Percentiles rank a stretch among this genome's conserved stretches.
phyloP scores from a whole-genome alignment of 495 filamentous ascomycete genomes.

The Pyrenula massariospora region DNA sequence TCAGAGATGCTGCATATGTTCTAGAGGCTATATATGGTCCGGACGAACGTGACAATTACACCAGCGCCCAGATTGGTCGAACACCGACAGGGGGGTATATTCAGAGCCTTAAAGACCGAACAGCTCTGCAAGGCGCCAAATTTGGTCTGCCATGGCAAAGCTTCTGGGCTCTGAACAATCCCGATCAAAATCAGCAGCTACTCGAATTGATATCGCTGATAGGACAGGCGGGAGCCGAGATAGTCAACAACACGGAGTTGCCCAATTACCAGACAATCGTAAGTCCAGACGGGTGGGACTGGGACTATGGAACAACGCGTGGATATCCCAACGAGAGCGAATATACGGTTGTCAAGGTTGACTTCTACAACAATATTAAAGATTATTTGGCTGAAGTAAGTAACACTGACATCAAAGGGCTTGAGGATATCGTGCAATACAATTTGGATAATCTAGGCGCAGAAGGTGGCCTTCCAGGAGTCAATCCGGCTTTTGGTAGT shows the following conservation, averaged over 20 bases:
- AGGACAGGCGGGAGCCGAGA: constrained; percentile 46
- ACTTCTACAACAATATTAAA: constrained; percentile 66
- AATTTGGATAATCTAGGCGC: constrained; percentile 52
- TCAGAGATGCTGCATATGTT: constrained; percentile 52
- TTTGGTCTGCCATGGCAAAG: constrained; percentile 63
- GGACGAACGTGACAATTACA: constrained; percentile 48
- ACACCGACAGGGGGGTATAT: constrained; percentile 43
- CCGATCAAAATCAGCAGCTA: constrained; percentile 39
- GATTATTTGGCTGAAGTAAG: constrained; percentile 52
- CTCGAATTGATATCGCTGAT: constrained; percentile 42
- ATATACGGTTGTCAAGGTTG: constrained; percentile 59
- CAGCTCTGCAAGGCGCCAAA: constrained; percentile 42
- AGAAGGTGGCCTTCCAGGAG: constrained; percentile 56
- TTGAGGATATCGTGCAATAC: constrained; percentile 59
- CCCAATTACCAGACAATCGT: constrained; percentile 49
- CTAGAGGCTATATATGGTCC: constrained; percentile 57
- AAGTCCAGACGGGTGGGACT: constrained; percentile 54
- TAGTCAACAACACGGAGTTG: constrained; percentile 61
- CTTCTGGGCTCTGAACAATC: constrained; percentile 50
- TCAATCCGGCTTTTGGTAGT: constrained; percentile 53
- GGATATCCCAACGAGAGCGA: constrained; percentile 59
- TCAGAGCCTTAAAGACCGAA: constrained; percentile 38
- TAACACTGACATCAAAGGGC: constrained; percentile 48
- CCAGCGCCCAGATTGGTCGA: constrained; percentile 37
- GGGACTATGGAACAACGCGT: constrained; percentile 54